Base-by-base conservation (phyloP, 2,329 filamentous ascomycete species). In the Talaromyces sp. region DNA sequence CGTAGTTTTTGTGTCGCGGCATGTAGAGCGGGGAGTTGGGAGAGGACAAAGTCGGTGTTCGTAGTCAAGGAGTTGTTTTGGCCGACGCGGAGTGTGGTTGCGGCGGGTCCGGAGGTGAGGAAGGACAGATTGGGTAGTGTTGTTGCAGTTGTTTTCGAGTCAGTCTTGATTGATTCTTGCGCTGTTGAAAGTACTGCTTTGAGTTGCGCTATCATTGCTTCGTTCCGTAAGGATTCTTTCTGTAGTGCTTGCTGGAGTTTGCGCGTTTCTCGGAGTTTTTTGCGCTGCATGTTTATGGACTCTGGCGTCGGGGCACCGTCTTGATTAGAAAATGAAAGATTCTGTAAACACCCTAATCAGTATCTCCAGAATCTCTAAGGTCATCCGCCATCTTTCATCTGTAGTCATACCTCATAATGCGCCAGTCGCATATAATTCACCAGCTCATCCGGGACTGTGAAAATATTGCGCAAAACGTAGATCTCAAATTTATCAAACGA, bases 401-500 rank as follows among this genome's bases (percentile, higher is more conserved):
- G 1, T 22, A 35, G 16, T 1, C 74, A 35, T 73, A 87, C 91
- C 76, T 93, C 87, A 79, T 99, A 97, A 82, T 98, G 94, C 57
- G 86, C 86, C 68, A 99, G 81, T 62, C 90, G 83, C 68, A 98
- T 88, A 87, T 90, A 97, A 65, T 87, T 85, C 71, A 90, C 81
- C 56, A 89, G 82, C 67, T 94, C 90, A 33, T 88, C 86, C 58
- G 86, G 86, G 45, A 94, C 87, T 47, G 86, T 89, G 68, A 95
- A 79, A 70, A 93, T 90, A 74, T 97, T 97, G 69, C 92, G 84
- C 82, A 99, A 83, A 60, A 92, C 89, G 80, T 94, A 97, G 64
- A 99, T 90, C 81, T 95, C 91, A 72, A 94, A 90, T 68, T 90
- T 88, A 81, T 95, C 91, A 74, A 94, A 94, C 69, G 91, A 91